Percentiles rank a stretch among this genome's conserved stretches.
Evolutionary conservation across 306 rosid genomes (phyloP).

Genomic region (Casuarina cunninghamiana): DNA sequence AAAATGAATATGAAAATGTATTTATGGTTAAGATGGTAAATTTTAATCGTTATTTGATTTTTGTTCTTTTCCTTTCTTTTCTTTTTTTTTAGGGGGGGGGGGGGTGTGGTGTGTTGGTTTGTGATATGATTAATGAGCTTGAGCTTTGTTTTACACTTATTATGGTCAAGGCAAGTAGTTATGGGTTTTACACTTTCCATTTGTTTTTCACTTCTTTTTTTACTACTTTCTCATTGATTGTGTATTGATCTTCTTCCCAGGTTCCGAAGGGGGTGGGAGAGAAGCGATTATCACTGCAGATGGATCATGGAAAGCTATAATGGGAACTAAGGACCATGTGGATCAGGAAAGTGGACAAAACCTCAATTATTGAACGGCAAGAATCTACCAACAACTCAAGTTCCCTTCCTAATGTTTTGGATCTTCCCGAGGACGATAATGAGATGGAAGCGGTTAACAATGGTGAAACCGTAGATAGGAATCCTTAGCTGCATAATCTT

Average conservation of each 20-base stretch:
- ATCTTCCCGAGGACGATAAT: constrained; percentile 64
- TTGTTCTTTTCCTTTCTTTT: neutral
- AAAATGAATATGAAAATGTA: neutral
- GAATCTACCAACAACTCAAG: constrained; percentile 33
- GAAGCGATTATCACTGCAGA: constrained; percentile 66
- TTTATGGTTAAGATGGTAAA: neutral
- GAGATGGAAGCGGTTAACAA: constrained; percentile 43
- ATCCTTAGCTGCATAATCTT: constrained; percentile 41
- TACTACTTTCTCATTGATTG: neutral
- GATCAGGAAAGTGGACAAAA: constrained; percentile 39
- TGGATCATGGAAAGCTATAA: constrained; percentile 83
- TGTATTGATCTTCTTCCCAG: constrained; percentile 27
- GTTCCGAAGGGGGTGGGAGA: constrained; percentile 70
- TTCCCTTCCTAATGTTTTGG: constrained; percentile 41
- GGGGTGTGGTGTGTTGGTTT: too few species aligned
- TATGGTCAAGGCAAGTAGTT: constrained; percentile 76
- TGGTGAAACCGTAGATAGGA: constrained; percentile 50
- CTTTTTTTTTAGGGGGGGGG: neutral
- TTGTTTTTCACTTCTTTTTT: constrained; percentile 9
- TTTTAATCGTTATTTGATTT: too few species aligned
- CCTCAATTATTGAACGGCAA: constrained; percentile 34
- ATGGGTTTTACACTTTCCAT: constrained; percentile 28
- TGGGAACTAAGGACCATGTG: constrained; percentile 41
- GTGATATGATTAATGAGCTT: too few species aligned
- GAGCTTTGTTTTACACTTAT: too few species aligned